These are phyloP conservation scores for Aethionema arabicum DNA, from an alignment of 345 rosid genomes.

Conservation along the genomic window DNA sequence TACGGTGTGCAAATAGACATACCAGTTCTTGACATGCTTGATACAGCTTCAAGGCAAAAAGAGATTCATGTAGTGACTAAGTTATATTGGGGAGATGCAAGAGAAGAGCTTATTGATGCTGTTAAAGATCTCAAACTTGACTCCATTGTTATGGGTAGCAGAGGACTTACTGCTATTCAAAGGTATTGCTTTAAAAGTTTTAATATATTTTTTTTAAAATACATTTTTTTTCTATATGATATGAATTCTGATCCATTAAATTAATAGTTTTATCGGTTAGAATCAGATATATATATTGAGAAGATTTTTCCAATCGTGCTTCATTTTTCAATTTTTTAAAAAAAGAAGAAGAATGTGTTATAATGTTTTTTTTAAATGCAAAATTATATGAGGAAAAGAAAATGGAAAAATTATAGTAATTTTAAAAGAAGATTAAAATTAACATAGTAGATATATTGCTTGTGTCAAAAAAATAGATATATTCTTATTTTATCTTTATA, in stretches of 20 bases:
- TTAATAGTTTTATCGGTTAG: neutral
- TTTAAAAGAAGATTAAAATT: too few relatives aligned
- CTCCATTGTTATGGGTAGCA: conserved; percentile 85
- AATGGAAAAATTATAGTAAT: too few relatives aligned
- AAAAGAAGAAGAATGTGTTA: too few relatives aligned
- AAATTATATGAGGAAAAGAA: too few relatives aligned
- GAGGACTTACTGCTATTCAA: conserved; percentile 83
- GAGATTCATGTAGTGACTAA: conserved; percentile 77
- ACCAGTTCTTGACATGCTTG: conserved; percentile 73
- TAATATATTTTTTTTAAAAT: neutral
- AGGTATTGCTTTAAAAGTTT: conserved; percentile 41
- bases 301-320: too few relatives aligned
- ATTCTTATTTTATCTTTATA: too few relatives aligned
- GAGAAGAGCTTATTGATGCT: conserved; percentile 80
- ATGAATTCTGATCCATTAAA: neutral
- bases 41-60: conserved; percentile 82
- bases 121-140: conserved; percentile 77
- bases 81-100: conserved; percentile 89
- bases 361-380: too few relatives aligned
- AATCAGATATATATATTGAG: too few relatives aligned
- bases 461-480: too few relatives aligned
- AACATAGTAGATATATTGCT: too few relatives aligned
- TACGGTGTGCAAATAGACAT: conserved; percentile 61
- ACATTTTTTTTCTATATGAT: neutral
- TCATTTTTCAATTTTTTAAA: too few relatives aligned